Conservation (phyloP, 2,329 filamentous ascomycete species). For the Cadophora gregata region DNA sequence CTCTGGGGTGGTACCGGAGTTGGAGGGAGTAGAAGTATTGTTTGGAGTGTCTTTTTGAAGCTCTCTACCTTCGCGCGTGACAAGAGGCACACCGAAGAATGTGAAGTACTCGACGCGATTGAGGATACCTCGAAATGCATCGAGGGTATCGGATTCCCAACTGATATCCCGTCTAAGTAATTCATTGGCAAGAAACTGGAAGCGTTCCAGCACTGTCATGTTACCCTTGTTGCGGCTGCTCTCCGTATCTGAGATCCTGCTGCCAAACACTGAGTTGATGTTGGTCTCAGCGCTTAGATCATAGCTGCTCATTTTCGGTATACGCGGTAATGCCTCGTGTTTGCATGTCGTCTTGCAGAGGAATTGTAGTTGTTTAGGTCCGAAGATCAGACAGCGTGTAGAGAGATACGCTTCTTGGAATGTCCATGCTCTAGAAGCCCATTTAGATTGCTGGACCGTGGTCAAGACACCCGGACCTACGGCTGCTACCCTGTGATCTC, state of each 20-base stretch:
- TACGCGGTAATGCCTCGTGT: not conserved
- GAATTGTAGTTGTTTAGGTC: not conserved
- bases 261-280: not conserved
- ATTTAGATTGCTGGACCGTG: not conserved
- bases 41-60: not conserved
- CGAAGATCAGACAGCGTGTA: not conserved
- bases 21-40: no score
- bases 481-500: not conserved
- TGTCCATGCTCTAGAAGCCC: conserved; percentile 1
- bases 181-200: not conserved
- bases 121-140: not conserved
- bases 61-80: not conserved
- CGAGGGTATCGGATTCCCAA: not conserved
- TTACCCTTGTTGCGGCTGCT: not conserved
- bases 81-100: not conserved
- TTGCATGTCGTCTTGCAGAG: not conserved
- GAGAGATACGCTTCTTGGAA: conserved; percentile 5
- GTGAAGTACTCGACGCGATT: not conserved
- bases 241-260: not conserved
- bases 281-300: not conserved
- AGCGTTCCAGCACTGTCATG: not conserved
- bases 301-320: not conserved
- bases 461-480: not conserved
- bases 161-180: not conserved
- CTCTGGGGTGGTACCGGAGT: not conserved